Conservation (phyloP, 2,329 filamentous ascomycete species). For the Calonectria pteridis region DNA sequence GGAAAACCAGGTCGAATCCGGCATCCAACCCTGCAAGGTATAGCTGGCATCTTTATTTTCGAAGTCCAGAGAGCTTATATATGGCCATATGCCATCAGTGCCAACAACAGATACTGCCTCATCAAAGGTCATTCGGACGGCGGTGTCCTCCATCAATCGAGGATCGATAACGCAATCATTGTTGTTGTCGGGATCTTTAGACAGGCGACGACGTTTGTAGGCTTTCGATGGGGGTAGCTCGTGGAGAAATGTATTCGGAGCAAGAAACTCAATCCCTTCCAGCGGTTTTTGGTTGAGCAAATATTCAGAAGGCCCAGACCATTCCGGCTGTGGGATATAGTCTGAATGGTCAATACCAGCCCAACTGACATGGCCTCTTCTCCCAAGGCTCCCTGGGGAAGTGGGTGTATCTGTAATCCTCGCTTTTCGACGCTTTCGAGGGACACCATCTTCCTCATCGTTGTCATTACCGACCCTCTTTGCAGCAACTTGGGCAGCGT, state of each 20-base stretch:
- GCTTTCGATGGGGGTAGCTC: slow-evolving; percentile 40
- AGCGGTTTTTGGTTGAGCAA: slow-evolving; percentile 23
- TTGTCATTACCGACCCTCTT: slow-evolving; percentile 47
- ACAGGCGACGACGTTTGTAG: slow-evolving; percentile 7
- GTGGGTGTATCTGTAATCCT: slow-evolving; percentile 16
- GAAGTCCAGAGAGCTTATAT: slow-evolving; percentile 49
- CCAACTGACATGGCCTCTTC: slow-evolving; percentile 26
- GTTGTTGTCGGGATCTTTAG: slow-evolving; percentile 12
- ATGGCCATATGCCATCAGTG: slow-evolving; percentile 49
- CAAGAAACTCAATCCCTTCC: slow-evolving; percentile 53
- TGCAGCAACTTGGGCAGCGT: slow-evolving; percentile 54
- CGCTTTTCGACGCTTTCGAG: slow-evolving; percentile 41
- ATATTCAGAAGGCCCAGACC: slow-evolving; percentile 35
- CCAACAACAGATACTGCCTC: slow-evolving; percentile 41
- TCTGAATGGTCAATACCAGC: slow-evolving; percentile 24
- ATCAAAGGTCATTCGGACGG: slow-evolving; percentile 32
- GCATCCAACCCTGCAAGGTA: slow-evolving; percentile 59
- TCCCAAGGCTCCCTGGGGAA: slow-evolving; percentile 18
- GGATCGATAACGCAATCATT: slow-evolving; percentile 22
- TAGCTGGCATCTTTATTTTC: slow-evolving; percentile 54
- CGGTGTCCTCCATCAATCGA: slow-evolving; percentile 1
- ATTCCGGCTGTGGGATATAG: slow-evolving; percentile 28
- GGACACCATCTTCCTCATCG: slow-evolving; percentile 29
- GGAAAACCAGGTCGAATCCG: slow-evolving; percentile 52
- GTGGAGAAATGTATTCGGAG: slow-evolving; percentile 56